These are phyloP conservation scores for Leccinellum rugosiceps DNA, from an alignment of 768 basidiomycete species.

Conservation along the genomic window DNA sequence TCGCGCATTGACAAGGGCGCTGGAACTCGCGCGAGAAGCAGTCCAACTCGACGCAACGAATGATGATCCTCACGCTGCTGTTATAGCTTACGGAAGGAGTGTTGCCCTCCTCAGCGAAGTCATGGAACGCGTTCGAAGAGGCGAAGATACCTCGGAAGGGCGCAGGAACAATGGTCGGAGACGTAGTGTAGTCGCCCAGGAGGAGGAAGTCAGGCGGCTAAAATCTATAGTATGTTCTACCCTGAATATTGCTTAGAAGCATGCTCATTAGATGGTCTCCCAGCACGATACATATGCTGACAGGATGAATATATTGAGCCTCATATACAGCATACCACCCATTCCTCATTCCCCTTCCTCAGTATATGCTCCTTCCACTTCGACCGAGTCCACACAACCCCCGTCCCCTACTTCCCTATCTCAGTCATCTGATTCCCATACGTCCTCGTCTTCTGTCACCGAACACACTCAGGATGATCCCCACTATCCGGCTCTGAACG, in stretches of 20 bases:
- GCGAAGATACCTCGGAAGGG: slow-evolving; percentile 76
- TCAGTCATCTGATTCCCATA: slow-evolving; percentile 48
- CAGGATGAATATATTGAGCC: slow-evolving; percentile 87
- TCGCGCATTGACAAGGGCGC: slow-evolving; percentile 78
- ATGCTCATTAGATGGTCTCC: slow-evolving; percentile 13
- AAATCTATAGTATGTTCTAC: slow-evolving; percentile 78
- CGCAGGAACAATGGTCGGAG: slow-evolving; percentile 58
- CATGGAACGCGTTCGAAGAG: slow-evolving; percentile 86
- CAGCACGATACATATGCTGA: slow-evolving; percentile 96
- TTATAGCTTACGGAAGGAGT: slow-evolving; percentile 84
- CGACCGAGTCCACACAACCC: slow-evolving; percentile 35
- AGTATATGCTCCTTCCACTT: slow-evolving; percentile 41
- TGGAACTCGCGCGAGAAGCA: slow-evolving; percentile 87
- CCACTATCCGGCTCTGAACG: slow-evolving; percentile 18
- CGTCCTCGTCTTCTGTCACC: slow-evolving; percentile 44
- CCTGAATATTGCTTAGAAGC: slow-evolving; percentile 6
- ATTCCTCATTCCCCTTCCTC: slow-evolving; percentile 63
- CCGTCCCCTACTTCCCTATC: slow-evolving; percentile 35
- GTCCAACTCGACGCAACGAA: slow-evolving; percentile 86
- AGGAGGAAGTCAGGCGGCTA: slow-evolving; percentile 83
- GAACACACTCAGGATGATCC: slow-evolving; percentile 38
- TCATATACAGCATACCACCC: slow-evolving; percentile 84
- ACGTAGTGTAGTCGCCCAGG: slow-evolving; percentile 82
- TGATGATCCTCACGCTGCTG: slow-evolving; percentile 84
- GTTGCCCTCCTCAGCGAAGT: slow-evolving; percentile 87